Conservation (phyloP, 495 filamentous ascomycete species). For the Hypomontagnella monticulosa region DNA sequence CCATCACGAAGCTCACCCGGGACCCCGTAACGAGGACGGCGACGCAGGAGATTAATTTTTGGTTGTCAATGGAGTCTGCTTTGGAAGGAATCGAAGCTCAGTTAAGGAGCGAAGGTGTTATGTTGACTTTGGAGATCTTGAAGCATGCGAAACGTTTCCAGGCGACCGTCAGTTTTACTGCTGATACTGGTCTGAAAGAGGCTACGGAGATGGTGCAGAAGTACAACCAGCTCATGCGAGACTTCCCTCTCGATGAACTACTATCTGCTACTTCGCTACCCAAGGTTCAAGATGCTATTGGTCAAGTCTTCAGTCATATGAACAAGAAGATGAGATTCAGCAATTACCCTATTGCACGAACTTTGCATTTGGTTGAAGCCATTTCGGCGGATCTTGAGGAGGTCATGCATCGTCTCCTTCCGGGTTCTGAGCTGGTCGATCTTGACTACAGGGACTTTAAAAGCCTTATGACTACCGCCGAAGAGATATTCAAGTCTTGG, state of each 20-base stretch:
- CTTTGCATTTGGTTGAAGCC: slow-evolving; percentile 94
- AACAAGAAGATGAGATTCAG: slow-evolving; percentile 97
- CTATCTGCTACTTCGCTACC: slow-evolving; percentile 88
- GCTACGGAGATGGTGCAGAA: slow-evolving; percentile 95
- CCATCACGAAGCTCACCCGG: slow-evolving; percentile 92
- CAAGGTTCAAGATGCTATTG: slow-evolving; percentile 90
- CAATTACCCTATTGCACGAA: slow-evolving; percentile 90
- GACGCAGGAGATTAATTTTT: slow-evolving; percentile 97
- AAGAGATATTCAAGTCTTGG: slow-evolving; percentile 89
- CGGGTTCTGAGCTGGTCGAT: slow-evolving; percentile 88
- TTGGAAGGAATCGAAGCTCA: slow-evolving; percentile 90
- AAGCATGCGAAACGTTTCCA: slow-evolving; percentile 96
- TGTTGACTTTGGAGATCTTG: slow-evolving; percentile 90
- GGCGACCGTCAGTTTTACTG: slow-evolving; percentile 92
- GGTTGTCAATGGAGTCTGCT: slow-evolving; percentile 93
- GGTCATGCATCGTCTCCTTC: slow-evolving; percentile 83
- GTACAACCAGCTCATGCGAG: slow-evolving; percentile 97
- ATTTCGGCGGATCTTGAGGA: slow-evolving; percentile 93
- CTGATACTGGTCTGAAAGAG: slow-evolving; percentile 95
- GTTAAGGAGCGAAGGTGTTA: slow-evolving; percentile 85
- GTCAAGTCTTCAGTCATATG: slow-evolving; percentile 87
- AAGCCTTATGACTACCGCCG: slow-evolving; percentile 80
- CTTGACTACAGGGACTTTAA: slow-evolving; percentile 91
- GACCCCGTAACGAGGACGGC: slow-evolving; percentile 90
- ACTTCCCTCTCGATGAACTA: slow-evolving; percentile 95